phyloP scores from a whole-genome alignment of 495 filamentous ascomycete genomes.

The Poronia punctata region DNA sequence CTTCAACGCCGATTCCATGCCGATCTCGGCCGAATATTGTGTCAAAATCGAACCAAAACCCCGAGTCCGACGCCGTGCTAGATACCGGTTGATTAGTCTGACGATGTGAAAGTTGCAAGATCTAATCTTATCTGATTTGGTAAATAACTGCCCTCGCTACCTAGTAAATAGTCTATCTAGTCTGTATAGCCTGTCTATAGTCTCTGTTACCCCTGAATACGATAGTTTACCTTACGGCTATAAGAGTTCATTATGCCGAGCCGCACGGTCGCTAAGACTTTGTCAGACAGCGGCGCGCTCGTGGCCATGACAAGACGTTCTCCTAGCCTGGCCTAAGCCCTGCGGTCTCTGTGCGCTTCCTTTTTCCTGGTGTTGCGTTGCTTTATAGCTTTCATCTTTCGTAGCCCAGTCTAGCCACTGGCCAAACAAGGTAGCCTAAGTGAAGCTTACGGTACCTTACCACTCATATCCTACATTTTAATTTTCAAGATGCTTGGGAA shows the following conservation, averaged over 20 bases:
- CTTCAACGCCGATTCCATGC: no score
- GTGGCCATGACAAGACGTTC: neutral
- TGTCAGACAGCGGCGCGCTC: no score
- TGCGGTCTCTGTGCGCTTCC: neutral
- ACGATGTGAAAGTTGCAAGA: constrained; percentile 4
- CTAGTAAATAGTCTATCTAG: no score
- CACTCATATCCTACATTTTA: neutral
- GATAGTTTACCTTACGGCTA: no score
- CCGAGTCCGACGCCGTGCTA: constrained; percentile 6
- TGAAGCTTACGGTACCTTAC: neutral
- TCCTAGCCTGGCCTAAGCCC: neutral
- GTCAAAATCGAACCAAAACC: no score
- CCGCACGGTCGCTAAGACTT: no score
- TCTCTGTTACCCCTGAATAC: neutral
- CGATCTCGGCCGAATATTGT: no score
- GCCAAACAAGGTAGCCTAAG: neutral
- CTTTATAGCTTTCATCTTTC: neutral
- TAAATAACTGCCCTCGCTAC: neutral
- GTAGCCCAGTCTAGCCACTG: neutral
- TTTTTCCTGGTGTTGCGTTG: neutral
- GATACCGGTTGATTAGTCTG: neutral
- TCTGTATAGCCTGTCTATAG: constrained; percentile 1
- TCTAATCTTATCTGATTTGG: constrained; percentile 29
- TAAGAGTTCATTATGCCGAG: no score
- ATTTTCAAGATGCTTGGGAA: constrained; percentile 17